Evolutionary conservation across 1,284 basidiomycete genomes (phyloP), one percentile per base, ranked within the genome.

Genomic region (Schizophyllum commune): DNA sequence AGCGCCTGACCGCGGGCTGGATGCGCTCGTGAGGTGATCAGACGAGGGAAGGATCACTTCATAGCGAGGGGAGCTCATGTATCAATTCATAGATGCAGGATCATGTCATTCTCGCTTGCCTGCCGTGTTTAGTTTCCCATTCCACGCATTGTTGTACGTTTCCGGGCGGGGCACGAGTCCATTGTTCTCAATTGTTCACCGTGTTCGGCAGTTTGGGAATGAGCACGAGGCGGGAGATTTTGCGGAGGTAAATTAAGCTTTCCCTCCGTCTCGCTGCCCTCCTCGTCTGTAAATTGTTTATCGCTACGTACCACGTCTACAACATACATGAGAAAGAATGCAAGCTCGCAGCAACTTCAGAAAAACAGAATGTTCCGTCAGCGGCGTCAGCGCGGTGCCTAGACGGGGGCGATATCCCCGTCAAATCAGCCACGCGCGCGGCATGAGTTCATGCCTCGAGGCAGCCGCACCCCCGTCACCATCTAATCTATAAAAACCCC

Each of bases 401-500:
- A 47, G 39, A 11, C 39, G 62, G 62, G 17, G 65, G 64, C 2
- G 67, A 68, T 20, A 68, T 66, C 55, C 57, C 62, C 9, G 65
- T 66, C 51, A 32, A 21, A 55, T 39, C 17, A 47, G 17, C 39
- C 39, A 47, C 39, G 39, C 39, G 39, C 4, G 39, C 39, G 17
- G 51, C 58, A 17, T 32, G 39, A 52, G 22, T n/a, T 47, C n/a
- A 32, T 60, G 78, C 79, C 79, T 81, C 80, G 75, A 80, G 80
- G 67, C 72, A 68, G 74, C 77, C 79, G 74, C 73, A 69, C 74
- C 67, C 68, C 63, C 68, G 66, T 65, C 63, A 61, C 58, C 72
- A 75, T 75, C 72, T 74, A 74, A 78, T 77, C 76, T 79, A 82
- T 81, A 82, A 77, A 80, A 79, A 64, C 74, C 65, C 65, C 58